phyloP scores from a whole-genome alignment of 2,329 filamentous ascomycete genomes.

The Neonectria coccinea region DNA sequence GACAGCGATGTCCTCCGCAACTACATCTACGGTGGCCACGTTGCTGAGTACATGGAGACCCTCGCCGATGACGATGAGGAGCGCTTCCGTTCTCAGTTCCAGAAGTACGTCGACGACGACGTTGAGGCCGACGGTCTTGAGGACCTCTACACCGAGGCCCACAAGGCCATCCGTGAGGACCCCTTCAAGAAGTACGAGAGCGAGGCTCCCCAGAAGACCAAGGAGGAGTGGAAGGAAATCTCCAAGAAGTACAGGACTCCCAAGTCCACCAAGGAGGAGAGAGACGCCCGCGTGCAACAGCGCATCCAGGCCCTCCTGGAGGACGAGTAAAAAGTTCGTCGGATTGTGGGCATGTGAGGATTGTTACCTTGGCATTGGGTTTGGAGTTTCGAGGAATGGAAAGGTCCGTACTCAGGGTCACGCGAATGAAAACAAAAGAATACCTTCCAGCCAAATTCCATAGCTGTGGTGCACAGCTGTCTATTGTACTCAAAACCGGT shows the following conservation, averaged over 20 bases:
- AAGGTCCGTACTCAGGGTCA: slow-evolving; percentile 50
- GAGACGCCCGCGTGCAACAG: slow-evolving; percentile 83
- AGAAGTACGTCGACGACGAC: slow-evolving; percentile 96
- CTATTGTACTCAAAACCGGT: slow-evolving; percentile 38
- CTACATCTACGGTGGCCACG: slow-evolving; percentile 99
- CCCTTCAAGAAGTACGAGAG: slow-evolving; percentile 92
- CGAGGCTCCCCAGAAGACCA: slow-evolving; percentile 88
- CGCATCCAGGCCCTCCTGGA: slow-evolving; percentile 87
- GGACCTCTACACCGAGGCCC: slow-evolving; percentile 94
- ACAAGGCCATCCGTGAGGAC: slow-evolving; percentile 97
- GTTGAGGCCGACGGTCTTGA: slow-evolving; percentile 96
- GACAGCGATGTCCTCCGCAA: slow-evolving; percentile 96
- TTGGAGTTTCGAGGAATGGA: slow-evolving; percentile 54
- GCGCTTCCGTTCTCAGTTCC: slow-evolving; percentile 98
- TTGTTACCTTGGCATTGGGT: slow-evolving; percentile 52
- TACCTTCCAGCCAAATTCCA: slow-evolving; percentile 49
- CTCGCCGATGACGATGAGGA: slow-evolving; percentile 99
- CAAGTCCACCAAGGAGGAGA: slow-evolving; percentile 88
- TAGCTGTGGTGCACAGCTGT: slow-evolving; percentile 47
- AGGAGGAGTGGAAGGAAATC: slow-evolving; percentile 97
- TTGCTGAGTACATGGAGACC: slow-evolving; percentile 99
- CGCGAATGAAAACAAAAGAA: slow-evolving; percentile 53
- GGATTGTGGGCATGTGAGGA: slow-evolving; percentile 45
- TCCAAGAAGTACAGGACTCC: slow-evolving; percentile 85
- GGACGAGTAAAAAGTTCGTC: slow-evolving; percentile 54